Conservation (phyloP, 169 alveolate species). For the Plasmodium falciparum region DNA sequence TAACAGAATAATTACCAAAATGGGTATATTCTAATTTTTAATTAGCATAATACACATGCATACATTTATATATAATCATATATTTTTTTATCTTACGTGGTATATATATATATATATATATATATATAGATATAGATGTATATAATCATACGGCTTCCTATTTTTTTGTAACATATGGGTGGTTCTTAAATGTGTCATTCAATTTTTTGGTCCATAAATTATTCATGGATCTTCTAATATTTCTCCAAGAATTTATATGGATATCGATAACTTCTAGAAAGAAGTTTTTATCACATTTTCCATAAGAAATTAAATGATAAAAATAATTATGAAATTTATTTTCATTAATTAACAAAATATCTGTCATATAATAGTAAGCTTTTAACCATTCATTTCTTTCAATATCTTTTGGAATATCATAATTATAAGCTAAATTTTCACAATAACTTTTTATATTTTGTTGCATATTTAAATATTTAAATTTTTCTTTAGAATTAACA, state of each 20-base stretch:
- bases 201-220: conserved; percentile 14
- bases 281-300: conserved; percentile 3
- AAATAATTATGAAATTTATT: conserved; percentile 8
- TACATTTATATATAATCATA: no score
- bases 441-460: conserved; percentile 6
- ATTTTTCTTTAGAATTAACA: conserved; percentile 16
- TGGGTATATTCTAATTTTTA: no score
- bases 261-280: conserved; percentile 15
- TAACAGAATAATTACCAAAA: no score
- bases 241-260: background rate
- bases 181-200: background rate
- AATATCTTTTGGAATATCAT: conserved; percentile 18
- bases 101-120: no score
- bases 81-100: no score
- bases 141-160: no score
- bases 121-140: no score
- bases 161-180: background rate
- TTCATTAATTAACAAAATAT: conserved; percentile 14
- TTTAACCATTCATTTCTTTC: conserved; percentile 13
- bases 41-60: no score
- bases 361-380: conserved; percentile 4
- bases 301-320: background rate
- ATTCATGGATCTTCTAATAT: conserved; percentile 15
- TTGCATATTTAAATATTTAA: conserved; percentile 13
- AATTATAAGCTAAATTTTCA: conserved; percentile 10